Conservation (phyloP, 208 protist species). For the Spongospora subterranea region DNA sequence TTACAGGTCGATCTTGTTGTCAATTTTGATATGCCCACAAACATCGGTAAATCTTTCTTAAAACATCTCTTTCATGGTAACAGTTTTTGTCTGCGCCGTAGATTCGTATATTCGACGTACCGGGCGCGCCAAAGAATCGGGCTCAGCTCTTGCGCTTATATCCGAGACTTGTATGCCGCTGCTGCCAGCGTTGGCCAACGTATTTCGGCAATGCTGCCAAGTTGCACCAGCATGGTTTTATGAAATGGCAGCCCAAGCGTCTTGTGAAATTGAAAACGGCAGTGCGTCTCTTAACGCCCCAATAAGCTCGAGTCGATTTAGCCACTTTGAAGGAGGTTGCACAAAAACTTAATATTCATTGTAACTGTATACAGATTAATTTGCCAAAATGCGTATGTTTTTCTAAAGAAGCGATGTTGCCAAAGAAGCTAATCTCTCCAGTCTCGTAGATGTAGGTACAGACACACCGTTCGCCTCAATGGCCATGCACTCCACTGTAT, state of each 20-base stretch:
- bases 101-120: constrained; percentile 24
- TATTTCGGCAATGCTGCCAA: constrained; percentile 11
- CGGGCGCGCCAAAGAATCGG: not conserved
- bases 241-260: constrained; percentile 6
- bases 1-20: constrained; percentile 52
- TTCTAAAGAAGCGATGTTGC: not conserved
- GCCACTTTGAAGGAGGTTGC: no score
- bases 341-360: not conserved
- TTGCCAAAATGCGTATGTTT: not conserved
- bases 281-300: not conserved
- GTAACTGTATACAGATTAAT: not conserved
- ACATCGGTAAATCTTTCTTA: not conserved
- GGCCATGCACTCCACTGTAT: no score
- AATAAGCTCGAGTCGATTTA: no score
- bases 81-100: not conserved
- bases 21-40: constrained; percentile 45
- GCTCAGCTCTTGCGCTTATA: not conserved
- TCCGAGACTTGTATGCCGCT: not conserved
- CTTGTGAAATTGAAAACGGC: not conserved
- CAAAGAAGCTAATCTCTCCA: not conserved
- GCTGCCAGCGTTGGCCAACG: not conserved
- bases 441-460: not conserved
- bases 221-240: not conserved
- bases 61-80: not conserved
- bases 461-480: no score